Conservation (phyloP, 2,329 filamentous ascomycete species). For the Mycogone perniciosa region DNA sequence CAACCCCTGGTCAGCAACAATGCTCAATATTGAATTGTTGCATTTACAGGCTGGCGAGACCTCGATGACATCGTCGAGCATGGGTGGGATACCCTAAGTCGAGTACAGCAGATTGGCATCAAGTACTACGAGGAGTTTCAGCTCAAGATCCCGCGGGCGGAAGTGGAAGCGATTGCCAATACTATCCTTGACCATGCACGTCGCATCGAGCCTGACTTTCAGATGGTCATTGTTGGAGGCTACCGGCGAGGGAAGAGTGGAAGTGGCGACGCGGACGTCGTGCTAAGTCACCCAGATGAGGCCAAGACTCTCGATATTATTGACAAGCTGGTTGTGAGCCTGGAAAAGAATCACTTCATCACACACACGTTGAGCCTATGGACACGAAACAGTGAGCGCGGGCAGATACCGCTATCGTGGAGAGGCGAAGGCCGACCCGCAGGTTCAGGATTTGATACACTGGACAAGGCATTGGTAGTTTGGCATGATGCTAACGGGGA, state of each 20-base stretch:
- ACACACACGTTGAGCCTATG: slow-evolving; percentile 75
- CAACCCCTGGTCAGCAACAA: not conserved
- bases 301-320: slow-evolving; percentile 63
- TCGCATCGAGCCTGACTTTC: slow-evolving; percentile 47
- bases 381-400: slow-evolving; percentile 63
- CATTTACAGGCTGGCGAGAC: slow-evolving; percentile 59
- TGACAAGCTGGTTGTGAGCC: slow-evolving; percentile 58
- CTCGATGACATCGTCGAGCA: slow-evolving; percentile 80
- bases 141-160: slow-evolving; percentile 60
- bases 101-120: slow-evolving; percentile 86
- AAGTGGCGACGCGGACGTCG: slow-evolving; percentile 78
- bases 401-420: slow-evolving; percentile 55
- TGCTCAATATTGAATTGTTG: not conserved
- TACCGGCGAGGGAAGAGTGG: slow-evolving; percentile 71
- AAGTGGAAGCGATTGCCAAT: slow-evolving; percentile 64
- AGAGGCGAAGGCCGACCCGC: slow-evolving; percentile 32
- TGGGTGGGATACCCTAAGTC: slow-evolving; percentile 67
- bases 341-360: slow-evolving; percentile 65
- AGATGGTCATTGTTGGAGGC: slow-evolving; percentile 65
- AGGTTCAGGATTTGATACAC: slow-evolving; percentile 68
- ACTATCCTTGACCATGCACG: slow-evolving; percentile 62
- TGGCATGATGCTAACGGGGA: slow-evolving; percentile 55
- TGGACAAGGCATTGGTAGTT: slow-evolving; percentile 88
- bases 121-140: slow-evolving; percentile 90
- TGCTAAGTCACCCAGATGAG: slow-evolving; percentile 74